Conservation (phyloP, 139 green algal species). For the Eudorina sp. region DNA sequence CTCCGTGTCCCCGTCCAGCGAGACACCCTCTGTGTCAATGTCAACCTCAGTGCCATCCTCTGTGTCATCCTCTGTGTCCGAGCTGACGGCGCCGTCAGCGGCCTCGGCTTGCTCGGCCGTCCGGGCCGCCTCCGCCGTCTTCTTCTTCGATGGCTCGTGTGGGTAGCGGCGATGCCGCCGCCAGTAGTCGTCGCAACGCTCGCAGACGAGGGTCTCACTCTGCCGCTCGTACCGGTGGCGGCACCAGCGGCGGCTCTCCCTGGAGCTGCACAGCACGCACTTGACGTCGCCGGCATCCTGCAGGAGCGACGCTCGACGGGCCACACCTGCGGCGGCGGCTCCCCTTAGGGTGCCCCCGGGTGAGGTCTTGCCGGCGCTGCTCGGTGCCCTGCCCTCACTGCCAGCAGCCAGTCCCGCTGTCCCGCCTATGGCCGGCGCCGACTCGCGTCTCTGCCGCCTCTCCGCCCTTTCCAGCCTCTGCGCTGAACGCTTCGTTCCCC, state of each 20-base stretch:
- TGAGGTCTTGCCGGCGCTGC: not conserved
- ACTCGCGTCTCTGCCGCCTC: too few relatives aligned
- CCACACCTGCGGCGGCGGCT: not conserved
- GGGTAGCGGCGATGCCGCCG: not conserved
- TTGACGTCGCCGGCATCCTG: not conserved
- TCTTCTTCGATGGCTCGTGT: not conserved
- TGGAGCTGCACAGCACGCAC: not conserved
- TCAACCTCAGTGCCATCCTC: too few relatives aligned
- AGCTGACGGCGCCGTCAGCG: too few relatives aligned
- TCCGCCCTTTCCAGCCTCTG: too few relatives aligned
- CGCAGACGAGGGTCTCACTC: not conserved
- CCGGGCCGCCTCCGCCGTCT: not conserved
- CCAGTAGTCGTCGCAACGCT: conserved; percentile 25
- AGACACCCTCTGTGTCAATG: too few relatives aligned
- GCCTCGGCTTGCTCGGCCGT: not conserved
- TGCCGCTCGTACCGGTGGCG: not conserved
- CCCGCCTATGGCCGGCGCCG: too few relatives aligned
- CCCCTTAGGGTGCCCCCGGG: not conserved
- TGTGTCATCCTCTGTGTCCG: too few relatives aligned
- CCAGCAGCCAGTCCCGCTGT: too few relatives aligned
- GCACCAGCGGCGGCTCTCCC: conserved; percentile 17
- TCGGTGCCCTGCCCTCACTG: too few relatives aligned
- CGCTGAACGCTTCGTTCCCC: too few relatives aligned
- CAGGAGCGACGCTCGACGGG: not conserved
- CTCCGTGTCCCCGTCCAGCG: too few relatives aligned